Conservation (phyloP, 768 basidiomycete species). For the Grammothele lineata region DNA sequence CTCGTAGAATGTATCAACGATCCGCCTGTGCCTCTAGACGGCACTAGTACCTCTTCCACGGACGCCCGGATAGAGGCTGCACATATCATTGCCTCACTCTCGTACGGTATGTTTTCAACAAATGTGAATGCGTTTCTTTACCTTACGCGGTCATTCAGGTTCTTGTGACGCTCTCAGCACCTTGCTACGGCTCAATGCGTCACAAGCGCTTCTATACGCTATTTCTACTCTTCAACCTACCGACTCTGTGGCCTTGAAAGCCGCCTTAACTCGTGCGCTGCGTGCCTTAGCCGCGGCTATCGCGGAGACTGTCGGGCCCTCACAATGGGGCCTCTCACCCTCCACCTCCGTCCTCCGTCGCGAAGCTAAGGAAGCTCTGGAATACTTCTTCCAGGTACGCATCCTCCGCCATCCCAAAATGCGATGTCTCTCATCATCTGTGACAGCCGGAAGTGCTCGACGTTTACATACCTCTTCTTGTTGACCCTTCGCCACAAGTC, state of each 20-base stretch:
- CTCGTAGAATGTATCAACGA: constrained; percentile 59
- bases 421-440: background rate
- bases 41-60: constrained; percentile 37
- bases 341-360: constrained; percentile 32
- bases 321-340: constrained; percentile 59
- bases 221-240: constrained; percentile 43
- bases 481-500: constrained; percentile 36
- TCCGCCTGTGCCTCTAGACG: constrained; percentile 25
- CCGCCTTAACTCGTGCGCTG: constrained; percentile 62
- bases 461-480: constrained; percentile 60
- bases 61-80: constrained; percentile 69
- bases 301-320: constrained; percentile 67
- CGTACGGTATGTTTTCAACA: constrained; percentile 45
- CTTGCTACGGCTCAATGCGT: constrained; percentile 54
- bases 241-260: constrained; percentile 38
- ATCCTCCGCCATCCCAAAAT: background rate
- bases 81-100: constrained; percentile 68
- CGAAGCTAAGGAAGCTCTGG: constrained; percentile 55
- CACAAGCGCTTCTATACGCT: constrained; percentile 57
- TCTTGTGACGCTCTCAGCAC: constrained; percentile 56
- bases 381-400: constrained; percentile 56
- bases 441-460: constrained; percentile 57
- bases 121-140: background rate
- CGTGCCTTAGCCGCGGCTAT: constrained; percentile 54
- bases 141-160: constrained; percentile 33